Evolutionary conservation across 257 asterid genomes (phyloP), one percentile per base, ranked within the genome.

Genomic region (Rehmannia glutinosa): DNA sequence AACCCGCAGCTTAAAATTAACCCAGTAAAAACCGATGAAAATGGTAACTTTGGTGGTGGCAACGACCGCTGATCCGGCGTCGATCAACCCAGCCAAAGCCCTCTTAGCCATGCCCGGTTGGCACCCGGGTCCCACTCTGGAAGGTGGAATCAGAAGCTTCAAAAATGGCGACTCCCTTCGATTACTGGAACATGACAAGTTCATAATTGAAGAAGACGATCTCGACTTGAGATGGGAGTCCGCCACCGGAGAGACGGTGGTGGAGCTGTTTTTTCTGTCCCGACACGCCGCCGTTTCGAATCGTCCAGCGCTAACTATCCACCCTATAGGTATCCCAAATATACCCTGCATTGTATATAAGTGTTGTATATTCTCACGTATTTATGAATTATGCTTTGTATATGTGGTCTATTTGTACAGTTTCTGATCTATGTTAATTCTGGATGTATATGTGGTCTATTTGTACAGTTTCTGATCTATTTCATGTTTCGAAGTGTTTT

Each of bases 21-120:
- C n/a, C n/a, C n/a, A n/a, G n/a, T n/a, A n/a, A n/a, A n/a, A n/a
- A n/a, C n/a, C n/a, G n/a, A 50, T 21, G 0, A 71, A 68, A 65
- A 91, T 92, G 98, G 97, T 75, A 66, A 78, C 82, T 59, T 43
- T 92, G 64, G 90, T 92, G 80, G 98, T 92, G 83, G 97, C 97
- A 45, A 87, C 91, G 62, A 92, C 89, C 57, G 54, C 64, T 16
- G 98, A 92, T 79, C 96, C 98, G 56, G 98, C 92, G 55, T 92
- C 98, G 16, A 84, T 84, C 69, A 83, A 81, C 54, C 98, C 98
- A 0, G 97, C 97, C 3, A 81, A 80, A 75, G 87, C 83, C 68
- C 86, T 92, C 5, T 51, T 89, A 16, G 74, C 83, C 72, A 86
- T 76, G 97, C 88, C 96, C 67, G 97, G 95, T 5, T 92, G 97